Base-by-base conservation (phyloP, 306 rosid genomes). In the Ammopiptanthus mongolicus region DNA sequence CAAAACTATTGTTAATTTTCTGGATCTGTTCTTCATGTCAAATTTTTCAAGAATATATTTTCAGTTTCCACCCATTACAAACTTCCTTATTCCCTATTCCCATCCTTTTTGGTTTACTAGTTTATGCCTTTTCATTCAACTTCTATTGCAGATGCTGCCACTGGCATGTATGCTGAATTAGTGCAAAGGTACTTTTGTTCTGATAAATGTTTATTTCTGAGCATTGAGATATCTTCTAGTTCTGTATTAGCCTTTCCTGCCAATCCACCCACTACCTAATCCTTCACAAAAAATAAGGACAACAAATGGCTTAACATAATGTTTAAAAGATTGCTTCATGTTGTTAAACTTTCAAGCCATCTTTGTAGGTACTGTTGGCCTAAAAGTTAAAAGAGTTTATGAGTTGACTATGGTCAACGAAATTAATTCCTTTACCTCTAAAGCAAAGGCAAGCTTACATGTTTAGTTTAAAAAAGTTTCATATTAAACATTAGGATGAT, bases 111-210 rank as follows among this genome's bases (percentile, higher is more conserved):
- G 8, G 21, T 47, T 12, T 33, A 57, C 41, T 60, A 42, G 41
- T 28, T 65, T 48, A 71, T 78, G 61, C 13, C 76, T 83, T 71
- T 71, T 15, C 55, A 21, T 52, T 65, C 46, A 46, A 46, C 46
- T 65, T 47, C 36, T 60, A 66, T 39, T 76, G 84, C 90, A 94
- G 97, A 94, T 83, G 97, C 97, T 82, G 93, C 98, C 60, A 94
- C 97, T 5, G 93, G 96, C 76, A 71, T 90, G 89, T 94, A 90
- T 55, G 95, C 97, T 5, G 91, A 91, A 70, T 84, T 94, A 70
- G 52, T 86, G 78, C 89, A 80, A 69, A 91, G 98, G 97, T 94
- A 86, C 53, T 73, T 44, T 36, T 65, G 65, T 61, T 8, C 65
- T 61, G n/a, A 68, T n/a, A 23, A 70, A 55, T 71, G 18, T 71